Base-by-base conservation (phyloP, 129 eudicot species). In the Pseudognaphalium luteoalbum region DNA sequence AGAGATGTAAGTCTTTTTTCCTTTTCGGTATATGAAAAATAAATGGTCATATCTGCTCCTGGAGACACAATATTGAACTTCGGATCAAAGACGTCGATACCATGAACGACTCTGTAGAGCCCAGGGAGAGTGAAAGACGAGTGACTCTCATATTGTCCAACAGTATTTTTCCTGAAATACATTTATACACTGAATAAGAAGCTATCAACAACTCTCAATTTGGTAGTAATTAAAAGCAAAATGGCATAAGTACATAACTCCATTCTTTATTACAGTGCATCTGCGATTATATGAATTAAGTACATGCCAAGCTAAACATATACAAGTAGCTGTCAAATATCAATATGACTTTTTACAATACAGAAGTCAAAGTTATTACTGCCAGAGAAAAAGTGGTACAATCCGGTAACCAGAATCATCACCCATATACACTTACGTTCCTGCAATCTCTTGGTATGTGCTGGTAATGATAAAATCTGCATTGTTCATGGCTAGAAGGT, bases 1-100 rank as follows among this genome's bases (percentile, higher is more conserved):
- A 95, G 87, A 60, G 94, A 83, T 42, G 96, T 91, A 14, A 95
- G 88, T 62, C 99, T 85, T 64, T 81, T 89, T 33, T 86, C 99
- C 74, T 86, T 83, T 34, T 89, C 92, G 2, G 89, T 51, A 74
- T 86, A 89, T 1, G 97, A 81, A 62, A 95, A 95, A 78, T 95
- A 95, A 57, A 95, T 95, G 72, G 76, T 15, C 89, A 86, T 90
- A 78, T 91, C 96, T 42, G 99, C 95, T 82, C 97, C 99, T 50
- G 99, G 99, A 41, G 99, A 95, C 28, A 95, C 99, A 60, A 95
- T 95, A 65, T 95, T 95, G 90, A 95, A 95, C 88, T 95, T 95
- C n/a, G 97, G 96, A 84, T 95, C 99, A 61, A 95, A 95, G 21
- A 95, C 97, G 66, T 95, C 92, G 65, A 95, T 86, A 21, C 99